These are phyloP conservation scores for Tetratostichococcus sp. DNA, from an alignment of 139 green algal species.

Conservation along the genomic window DNA sequence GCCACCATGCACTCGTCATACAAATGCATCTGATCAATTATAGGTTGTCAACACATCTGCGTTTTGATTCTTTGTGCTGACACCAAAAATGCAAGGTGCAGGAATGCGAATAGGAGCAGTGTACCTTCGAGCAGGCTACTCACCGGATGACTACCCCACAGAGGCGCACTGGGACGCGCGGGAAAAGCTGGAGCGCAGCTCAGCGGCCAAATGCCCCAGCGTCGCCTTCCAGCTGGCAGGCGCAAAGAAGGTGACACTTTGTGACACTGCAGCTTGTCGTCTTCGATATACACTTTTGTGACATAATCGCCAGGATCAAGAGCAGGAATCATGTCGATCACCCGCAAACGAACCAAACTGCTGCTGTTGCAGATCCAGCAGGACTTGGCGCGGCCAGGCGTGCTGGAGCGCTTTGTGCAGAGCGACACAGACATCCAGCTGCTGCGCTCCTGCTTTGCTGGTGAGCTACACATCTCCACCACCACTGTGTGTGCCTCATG, in stretches of 20 bases:
- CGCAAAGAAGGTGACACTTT: slow-evolving; percentile 78
- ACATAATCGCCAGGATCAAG: no score
- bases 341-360: no score
- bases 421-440: slow-evolving; percentile 20
- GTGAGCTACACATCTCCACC: slow-evolving; percentile 4
- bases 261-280: no score
- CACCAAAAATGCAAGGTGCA: no score
- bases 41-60: no score
- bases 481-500: no score
- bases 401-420: slow-evolving; percentile 62
- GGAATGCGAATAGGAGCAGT: background rate
- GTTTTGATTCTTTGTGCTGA: no score
- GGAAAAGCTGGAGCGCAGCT: slow-evolving; percentile 67
- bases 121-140: slow-evolving; percentile 88
- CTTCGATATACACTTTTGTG: no score
- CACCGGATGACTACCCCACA: slow-evolving; percentile 82
- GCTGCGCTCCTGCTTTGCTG: slow-evolving; percentile 83
- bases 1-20: no score
- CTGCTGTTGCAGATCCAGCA: slow-evolving; percentile 53
- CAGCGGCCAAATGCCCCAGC: slow-evolving; percentile 81
- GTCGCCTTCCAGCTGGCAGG: slow-evolving; percentile 89
- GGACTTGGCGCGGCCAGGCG: slow-evolving; percentile 54
- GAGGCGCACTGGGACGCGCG: slow-evolving; percentile 73
- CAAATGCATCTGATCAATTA: no score
- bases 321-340: no score